Percentiles rank a stretch among this genome's conserved stretches.
Conservation (phyloP, 306 rosid genomes). For the Citrullus amarus region DNA sequence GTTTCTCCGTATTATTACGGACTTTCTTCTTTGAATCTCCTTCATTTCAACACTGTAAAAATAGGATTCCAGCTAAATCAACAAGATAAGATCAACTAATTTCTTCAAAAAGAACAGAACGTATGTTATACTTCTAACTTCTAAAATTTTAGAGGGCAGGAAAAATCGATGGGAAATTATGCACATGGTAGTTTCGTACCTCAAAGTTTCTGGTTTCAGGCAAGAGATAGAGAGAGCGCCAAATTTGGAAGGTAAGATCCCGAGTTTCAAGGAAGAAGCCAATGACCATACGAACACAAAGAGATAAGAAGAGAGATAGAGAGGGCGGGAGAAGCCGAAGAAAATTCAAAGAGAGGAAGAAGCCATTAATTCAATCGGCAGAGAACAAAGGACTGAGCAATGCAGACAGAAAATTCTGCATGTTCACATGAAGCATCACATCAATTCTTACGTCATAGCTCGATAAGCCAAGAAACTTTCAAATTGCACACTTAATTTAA, state of each 20-base stretch:
- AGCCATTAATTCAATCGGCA: background rate
- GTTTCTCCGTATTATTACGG: constrained; percentile 41
- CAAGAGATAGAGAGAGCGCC: background rate
- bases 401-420: constrained; percentile 14
- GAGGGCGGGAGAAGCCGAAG: background rate
- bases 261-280: background rate
- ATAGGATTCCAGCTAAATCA: constrained; percentile 2
- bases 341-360: constrained; percentile 5
- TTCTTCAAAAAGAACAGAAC: background rate
- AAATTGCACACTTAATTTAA: constrained; percentile 5
- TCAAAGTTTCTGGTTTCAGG: background rate
- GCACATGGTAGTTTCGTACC: background rate
- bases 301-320: background rate
- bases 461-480: constrained; percentile 2
- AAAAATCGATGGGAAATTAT: background rate
- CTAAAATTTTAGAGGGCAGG: background rate
- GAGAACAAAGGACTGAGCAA: background rate
- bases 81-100: background rate
- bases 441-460: constrained; percentile 19
- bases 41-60: constrained; percentile 46
- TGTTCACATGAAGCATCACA: constrained; percentile 20
- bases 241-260: background rate
- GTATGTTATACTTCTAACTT: background rate
- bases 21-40: constrained; percentile 34
- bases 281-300: background rate